phyloP scores from a whole-genome alignment of 1,139 yeast genomes.

The Candida frijolesensis region DNA sequence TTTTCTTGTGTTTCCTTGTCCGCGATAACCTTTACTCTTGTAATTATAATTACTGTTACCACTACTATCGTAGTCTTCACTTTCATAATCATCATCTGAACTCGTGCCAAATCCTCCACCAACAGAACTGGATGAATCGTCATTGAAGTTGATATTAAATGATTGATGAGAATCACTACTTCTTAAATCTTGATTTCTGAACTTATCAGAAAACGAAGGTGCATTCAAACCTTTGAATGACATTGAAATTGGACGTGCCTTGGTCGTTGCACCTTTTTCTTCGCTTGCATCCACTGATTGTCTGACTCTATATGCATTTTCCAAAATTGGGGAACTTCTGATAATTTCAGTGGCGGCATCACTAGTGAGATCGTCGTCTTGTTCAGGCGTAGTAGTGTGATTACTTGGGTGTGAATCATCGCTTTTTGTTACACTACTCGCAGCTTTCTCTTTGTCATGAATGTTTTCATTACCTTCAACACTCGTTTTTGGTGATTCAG shows the following conservation, averaged over 20 bases:
- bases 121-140: slow-evolving; percentile 27
- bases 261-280: slow-evolving; percentile 15
- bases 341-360: slow-evolving; percentile 8
- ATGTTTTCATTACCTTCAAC: slow-evolving; percentile 13
- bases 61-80: slow-evolving; percentile 13
- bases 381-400: background rate
- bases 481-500: slow-evolving; percentile 16
- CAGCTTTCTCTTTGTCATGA: slow-evolving; percentile 3
- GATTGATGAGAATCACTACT: slow-evolving; percentile 47
- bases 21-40: slow-evolving; percentile 11
- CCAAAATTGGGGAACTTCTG: slow-evolving; percentile 27
- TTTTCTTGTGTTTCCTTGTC: background rate
- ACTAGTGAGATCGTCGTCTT: slow-evolving; percentile 1
- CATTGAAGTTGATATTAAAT: slow-evolving; percentile 41
- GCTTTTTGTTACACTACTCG: background rate
- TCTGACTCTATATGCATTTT: slow-evolving; percentile 19
- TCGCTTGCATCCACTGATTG: slow-evolving; percentile 13
- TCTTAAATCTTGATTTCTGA: slow-evolving; percentile 31
- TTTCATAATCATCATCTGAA: slow-evolving; percentile 27
- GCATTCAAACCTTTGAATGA: slow-evolving; percentile 66
- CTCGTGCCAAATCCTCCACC: slow-evolving; percentile 37
- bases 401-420: background rate
- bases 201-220: slow-evolving; percentile 50
- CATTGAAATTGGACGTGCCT: slow-evolving; percentile 62
- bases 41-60: slow-evolving; percentile 4